These are phyloP conservation scores for Fusarium tanahbumbuense DNA, from an alignment of 2,329 filamentous ascomycete species.

Conservation along the genomic window DNA sequence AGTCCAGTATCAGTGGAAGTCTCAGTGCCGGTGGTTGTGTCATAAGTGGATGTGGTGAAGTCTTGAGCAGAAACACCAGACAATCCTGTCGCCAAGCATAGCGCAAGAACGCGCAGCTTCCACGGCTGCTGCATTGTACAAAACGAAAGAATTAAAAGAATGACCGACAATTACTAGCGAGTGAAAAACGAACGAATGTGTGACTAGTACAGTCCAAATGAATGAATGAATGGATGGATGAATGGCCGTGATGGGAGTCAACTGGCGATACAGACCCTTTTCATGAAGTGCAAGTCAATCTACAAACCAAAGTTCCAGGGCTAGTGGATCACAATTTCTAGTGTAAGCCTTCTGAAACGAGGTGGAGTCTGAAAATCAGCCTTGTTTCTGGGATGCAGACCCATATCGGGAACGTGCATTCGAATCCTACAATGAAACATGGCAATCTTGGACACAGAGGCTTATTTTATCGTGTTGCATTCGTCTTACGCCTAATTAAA, in stretches of 20 bases:
- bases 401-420: neutral
- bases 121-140: constrained; percentile 11
- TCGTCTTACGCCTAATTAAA: neutral
- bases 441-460: neutral
- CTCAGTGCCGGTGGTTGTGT: neutral
- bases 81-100: neutral
- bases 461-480: neutral
- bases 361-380: neutral
- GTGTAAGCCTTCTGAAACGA: constrained; percentile 18
- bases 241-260: neutral
- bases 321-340: constrained; percentile 3
- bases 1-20: fast-evolving
- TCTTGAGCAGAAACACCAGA: constrained; percentile 2
- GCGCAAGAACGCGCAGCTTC: constrained; percentile 20
- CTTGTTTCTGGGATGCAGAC: neutral
- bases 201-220: neutral
- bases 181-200: neutral
- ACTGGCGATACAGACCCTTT: neutral
- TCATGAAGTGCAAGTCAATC: neutral
- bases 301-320: neutral
- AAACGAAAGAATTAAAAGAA: neutral
- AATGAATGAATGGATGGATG: constrained; percentile 3
- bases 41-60: neutral
- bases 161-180: neutral
- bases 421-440: constrained; percentile 1